These are phyloP conservation scores for Piromyces sp. DNA, from an alignment of 192 early-diverging fungal species.

Conservation along the genomic window DNA sequence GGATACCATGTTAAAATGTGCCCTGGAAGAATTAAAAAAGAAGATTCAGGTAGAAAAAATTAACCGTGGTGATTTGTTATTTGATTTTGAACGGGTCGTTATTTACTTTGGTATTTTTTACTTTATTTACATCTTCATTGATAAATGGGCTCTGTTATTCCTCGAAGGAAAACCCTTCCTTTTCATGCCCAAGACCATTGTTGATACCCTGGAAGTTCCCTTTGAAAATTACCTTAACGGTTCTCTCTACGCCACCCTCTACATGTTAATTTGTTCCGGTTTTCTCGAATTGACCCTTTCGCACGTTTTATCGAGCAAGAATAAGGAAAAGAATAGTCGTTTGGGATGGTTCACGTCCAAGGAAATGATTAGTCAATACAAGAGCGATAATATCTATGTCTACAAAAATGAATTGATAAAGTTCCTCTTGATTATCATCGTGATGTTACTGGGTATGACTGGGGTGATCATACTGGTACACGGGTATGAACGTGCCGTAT, in stretches of 20 bases:
- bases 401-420: not conserved
- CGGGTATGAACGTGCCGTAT: not conserved
- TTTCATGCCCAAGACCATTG: not conserved
- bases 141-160: slow-evolving; percentile 9
- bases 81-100: slow-evolving; percentile 18
- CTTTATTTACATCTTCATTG: slow-evolving; percentile 19
- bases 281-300: slow-evolving; percentile 15
- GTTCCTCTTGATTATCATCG: not conserved
- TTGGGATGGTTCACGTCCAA: not conserved
- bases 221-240: slow-evolving; percentile 9
- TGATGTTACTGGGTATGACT: not conserved
- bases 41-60: slow-evolving; percentile 24
- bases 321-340: not conserved
- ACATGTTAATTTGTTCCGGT: slow-evolving; percentile 18
- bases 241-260: slow-evolving; percentile 13
- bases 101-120: slow-evolving; percentile 21
- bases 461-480: not conserved
- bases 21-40: slow-evolving; percentile 16
- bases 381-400: not conserved
- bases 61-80: slow-evolving; percentile 23
- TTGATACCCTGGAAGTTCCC: not conserved
- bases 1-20: slow-evolving; percentile 18
- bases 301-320: not conserved
- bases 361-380: not conserved
- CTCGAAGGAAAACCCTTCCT: not conserved